Evolutionary conservation across 192 early-diverging fungal genomes (phyloP).

Genomic region (Mortierella antarctica): DNA sequence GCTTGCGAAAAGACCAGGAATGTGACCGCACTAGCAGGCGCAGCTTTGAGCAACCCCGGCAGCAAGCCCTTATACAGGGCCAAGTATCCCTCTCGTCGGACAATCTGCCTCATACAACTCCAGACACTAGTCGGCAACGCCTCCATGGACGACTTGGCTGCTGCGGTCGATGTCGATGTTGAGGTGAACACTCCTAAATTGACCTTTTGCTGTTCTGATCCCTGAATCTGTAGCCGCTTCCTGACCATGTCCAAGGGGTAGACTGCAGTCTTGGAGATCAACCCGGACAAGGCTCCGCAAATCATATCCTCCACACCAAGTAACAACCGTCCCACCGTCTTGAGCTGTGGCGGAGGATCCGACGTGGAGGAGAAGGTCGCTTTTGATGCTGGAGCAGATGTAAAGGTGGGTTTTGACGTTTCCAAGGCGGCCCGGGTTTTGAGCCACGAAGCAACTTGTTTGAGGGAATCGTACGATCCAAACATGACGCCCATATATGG

Average conservation of each 20-base stretch:
- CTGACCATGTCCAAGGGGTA: conserved; percentile 94
- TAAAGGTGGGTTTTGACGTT: background rate
- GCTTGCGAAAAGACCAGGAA: conserved; percentile 86
- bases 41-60: conserved; percentile 89
- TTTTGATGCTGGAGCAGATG: background rate
- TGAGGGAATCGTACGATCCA: conserved; percentile 76
- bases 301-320: conserved; percentile 71
- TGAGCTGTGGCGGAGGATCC: background rate
- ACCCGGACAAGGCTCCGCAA: conserved; percentile 82
- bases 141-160: conserved; percentile 31
- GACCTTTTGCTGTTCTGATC: conserved; percentile 48
- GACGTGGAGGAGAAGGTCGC: conserved; percentile 1
- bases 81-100: conserved; percentile 77
- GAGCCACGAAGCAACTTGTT: conserved; percentile 54
- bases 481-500: conserved; percentile 97
- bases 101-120: conserved; percentile 72
- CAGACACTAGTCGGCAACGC: conserved; percentile 64
- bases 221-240: conserved; percentile 73
- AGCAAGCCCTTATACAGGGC: conserved; percentile 91
- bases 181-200: background rate
- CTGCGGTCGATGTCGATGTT: background rate
- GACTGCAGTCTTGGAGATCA: conserved; percentile 84
- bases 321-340: conserved; percentile 9
- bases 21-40: conserved; percentile 84
- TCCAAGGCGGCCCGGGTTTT: conserved; percentile 6